A percentile compares a stretch with the other conserved stretches of the same genome.
Conservation (phyloP, 139 green algal species). For the Auxenochlorella protothecoides region DNA sequence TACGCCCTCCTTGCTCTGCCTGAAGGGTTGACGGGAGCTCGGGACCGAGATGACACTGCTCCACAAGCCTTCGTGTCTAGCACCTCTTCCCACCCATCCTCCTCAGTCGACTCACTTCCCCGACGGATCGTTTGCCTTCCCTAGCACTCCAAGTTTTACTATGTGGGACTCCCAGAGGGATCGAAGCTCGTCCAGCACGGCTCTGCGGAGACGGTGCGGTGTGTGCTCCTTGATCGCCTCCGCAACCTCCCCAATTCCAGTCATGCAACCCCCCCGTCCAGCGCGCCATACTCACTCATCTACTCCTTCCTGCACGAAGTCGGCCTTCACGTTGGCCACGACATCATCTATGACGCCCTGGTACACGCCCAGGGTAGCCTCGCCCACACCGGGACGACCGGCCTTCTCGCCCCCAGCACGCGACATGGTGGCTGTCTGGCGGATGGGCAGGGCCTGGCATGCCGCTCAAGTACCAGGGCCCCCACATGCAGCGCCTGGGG, state of each 20-base stretch:
- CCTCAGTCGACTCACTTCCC: too few species aligned
- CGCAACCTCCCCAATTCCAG: too few species aligned
- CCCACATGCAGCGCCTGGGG: too few species aligned
- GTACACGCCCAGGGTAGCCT: constrained; percentile 5
- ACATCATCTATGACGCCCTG: constrained; percentile 56
- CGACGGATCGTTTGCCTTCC: constrained; percentile 3
- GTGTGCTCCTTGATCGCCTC: too few species aligned
- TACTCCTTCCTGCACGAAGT: constrained; percentile 58
- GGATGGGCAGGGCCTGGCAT: not conserved
- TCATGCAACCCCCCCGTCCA: not conserved
- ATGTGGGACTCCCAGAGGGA: constrained; percentile 46
- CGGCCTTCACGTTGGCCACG: constrained; percentile 41
- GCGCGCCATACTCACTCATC: constrained; percentile 46
- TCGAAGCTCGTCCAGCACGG: constrained; percentile 43
- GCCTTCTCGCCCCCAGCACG: not conserved
- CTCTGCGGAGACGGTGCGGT: constrained; percentile 19
- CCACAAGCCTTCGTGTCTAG: too few species aligned
- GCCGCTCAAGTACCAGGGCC: not conserved
- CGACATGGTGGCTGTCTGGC: not conserved
- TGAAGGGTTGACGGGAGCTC: too few species aligned
- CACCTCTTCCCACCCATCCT: too few species aligned
- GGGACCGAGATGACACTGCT: too few species aligned
- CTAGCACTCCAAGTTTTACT: constrained; percentile 33
- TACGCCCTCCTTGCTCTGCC: too few species aligned
- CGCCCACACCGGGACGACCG: not conserved